Percentiles rank a stretch among this genome's conserved stretches.
Evolutionary conservation across 306 rosid genomes (phyloP).

Genomic region (Quercus gilva): DNA sequence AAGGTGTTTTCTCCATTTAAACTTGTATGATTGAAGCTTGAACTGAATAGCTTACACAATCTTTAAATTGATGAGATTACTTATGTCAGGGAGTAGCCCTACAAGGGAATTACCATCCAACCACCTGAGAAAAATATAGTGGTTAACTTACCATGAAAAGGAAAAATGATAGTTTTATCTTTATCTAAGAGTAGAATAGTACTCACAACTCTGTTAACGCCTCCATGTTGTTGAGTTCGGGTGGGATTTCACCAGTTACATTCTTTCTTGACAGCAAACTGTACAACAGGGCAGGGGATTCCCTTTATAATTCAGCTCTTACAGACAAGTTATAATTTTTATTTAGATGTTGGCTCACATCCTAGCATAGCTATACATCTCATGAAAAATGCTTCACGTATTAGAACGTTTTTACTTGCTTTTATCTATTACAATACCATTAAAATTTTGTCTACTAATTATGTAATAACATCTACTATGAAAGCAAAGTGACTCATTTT

Average conservation of each 20-base stretch:
- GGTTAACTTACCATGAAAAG: not conserved
- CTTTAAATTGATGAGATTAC: conserved; percentile 74
- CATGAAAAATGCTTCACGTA: not conserved
- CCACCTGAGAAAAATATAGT: conserved; percentile 57
- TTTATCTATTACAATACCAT: not conserved
- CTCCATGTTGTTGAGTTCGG: conserved; percentile 66
- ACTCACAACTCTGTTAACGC: conserved; percentile 79
- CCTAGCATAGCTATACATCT: not conserved
- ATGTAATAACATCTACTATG: not conserved
- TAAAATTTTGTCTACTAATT: not conserved
- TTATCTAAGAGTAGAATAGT: conserved; percentile 9
- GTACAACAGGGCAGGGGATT: conserved; percentile 23
- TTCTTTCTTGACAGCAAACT: conserved; percentile 71
- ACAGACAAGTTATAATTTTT: not conserved
- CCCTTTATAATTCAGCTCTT: conserved; percentile 13
- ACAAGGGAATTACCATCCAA: conserved; percentile 67
- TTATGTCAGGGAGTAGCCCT: conserved; percentile 83
- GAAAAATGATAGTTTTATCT: no score
- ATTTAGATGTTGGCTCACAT: not conserved
- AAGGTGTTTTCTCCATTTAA: conserved; percentile 10
- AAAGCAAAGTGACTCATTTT: not conserved
- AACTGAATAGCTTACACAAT: conserved; percentile 67
- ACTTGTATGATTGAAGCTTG: conserved; percentile 15
- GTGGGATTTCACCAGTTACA: conserved; percentile 66
- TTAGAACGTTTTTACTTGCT: not conserved